A percentile compares a stretch with the other conserved stretches of the same genome.
Evolutionary conservation across 306 rosid genomes (phyloP).

Genomic region (Cucumis cinereus): DNA sequence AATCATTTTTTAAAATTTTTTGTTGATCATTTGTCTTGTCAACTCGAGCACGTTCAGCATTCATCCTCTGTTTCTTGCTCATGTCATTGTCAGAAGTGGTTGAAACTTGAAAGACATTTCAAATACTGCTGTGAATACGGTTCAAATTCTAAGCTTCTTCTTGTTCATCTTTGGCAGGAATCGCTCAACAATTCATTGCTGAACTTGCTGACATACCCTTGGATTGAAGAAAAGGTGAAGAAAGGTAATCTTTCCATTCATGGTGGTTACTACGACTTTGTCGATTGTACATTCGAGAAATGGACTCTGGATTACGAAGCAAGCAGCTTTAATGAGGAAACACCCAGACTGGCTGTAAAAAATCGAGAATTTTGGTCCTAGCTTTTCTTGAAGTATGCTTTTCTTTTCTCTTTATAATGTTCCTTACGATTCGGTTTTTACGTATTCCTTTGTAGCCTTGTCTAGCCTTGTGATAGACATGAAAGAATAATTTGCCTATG

Average conservation of each 20-base stretch:
- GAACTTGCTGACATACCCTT: conserved; percentile 82
- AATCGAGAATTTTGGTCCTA: conserved; percentile 50
- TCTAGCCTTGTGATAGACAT: background rate
- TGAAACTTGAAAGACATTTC: background rate
- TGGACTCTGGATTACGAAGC: conserved; percentile 80
- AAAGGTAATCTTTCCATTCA: conserved; percentile 53
- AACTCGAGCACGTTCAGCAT: background rate
- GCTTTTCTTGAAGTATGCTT: background rate
- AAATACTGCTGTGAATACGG: background rate
- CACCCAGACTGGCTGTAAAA: conserved; percentile 37
- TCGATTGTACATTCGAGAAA: conserved; percentile 87
- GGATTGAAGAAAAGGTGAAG: conserved; percentile 83
- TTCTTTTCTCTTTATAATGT: background rate
- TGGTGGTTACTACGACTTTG: conserved; percentile 87
- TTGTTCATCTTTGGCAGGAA: conserved; percentile 36
- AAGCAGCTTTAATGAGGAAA: conserved; percentile 28
- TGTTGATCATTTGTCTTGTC: background rate
- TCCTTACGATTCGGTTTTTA: background rate
- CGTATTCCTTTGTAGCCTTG: background rate
- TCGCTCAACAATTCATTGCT: conserved; percentile 59
- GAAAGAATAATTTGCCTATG: background rate
- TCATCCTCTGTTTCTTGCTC: background rate
- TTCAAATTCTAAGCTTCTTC: background rate
- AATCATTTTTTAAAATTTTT: background rate
- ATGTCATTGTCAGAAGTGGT: background rate